Evolutionary conservation across 2,329 filamentous ascomycete species (phyloP).

Genomic region (Trichoderma lentiforme): DNA sequence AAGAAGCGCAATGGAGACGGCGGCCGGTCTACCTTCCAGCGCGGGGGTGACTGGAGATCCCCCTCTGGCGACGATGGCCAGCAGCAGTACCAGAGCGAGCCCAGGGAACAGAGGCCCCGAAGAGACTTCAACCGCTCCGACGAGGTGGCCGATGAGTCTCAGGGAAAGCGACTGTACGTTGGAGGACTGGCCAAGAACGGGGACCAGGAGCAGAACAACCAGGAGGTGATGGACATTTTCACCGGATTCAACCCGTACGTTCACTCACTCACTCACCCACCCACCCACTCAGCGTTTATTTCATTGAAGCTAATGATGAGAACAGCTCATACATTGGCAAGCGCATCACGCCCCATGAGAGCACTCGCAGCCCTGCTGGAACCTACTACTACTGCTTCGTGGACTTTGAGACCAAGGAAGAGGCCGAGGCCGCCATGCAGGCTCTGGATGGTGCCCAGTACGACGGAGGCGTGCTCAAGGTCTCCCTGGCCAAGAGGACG

Average conservation of each 20-base stretch:
- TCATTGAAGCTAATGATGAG: not conserved
- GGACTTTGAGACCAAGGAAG: slow-evolving; percentile 54
- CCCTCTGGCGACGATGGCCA: slow-evolving; percentile 19
- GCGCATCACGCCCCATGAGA: slow-evolving; percentile 57
- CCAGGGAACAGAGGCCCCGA: slow-evolving; percentile 28
- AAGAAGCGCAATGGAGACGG: slow-evolving; percentile 25
- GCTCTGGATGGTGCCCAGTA: slow-evolving; percentile 25
- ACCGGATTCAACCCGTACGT: slow-evolving; percentile 40
- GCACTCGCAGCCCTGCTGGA: slow-evolving; percentile 48
- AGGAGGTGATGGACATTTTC: slow-evolving; percentile 47
- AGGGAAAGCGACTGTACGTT: slow-evolving; percentile 45
- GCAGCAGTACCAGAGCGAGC: slow-evolving; percentile 10
- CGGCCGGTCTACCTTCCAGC: slow-evolving; percentile 31
- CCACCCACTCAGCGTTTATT: not conserved
- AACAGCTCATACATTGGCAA: slow-evolving; percentile 40
- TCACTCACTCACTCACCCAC: slow-evolving; percentile 26
- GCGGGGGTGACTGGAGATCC: slow-evolving; percentile 45
- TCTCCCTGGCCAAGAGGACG: slow-evolving; percentile 18
- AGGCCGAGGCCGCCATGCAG: slow-evolving; percentile 49
- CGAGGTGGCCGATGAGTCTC: slow-evolving; percentile 27
- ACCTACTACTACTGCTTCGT: slow-evolving; percentile 64
- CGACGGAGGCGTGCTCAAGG: slow-evolving; percentile 25
- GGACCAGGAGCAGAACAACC: slow-evolving; percentile 45
- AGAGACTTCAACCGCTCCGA: slow-evolving; percentile 33
- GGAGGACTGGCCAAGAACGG: slow-evolving; percentile 49